Base-by-base conservation (phyloP, 1,284 basidiomycete species). In the Coniferiporia sulphurascens region DNA sequence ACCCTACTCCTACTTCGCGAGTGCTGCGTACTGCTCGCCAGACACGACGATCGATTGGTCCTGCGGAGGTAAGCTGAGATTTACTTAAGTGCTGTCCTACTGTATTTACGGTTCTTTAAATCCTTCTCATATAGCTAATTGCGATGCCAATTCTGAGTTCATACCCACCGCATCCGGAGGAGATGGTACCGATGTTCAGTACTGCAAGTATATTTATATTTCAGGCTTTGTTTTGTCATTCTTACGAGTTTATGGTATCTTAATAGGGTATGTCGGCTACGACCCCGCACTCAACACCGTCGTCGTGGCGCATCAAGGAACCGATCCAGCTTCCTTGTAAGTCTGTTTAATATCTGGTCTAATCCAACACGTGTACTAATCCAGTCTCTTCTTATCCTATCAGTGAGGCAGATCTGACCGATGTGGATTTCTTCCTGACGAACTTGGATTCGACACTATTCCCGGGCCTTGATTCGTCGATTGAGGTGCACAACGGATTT, bases 401-500 rank as follows among this genome's bases (percentile, higher is more conserved):
- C 15, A 61, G 62, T 50, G 61, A 65, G 51, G 79, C 82, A 6
- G 72, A 83, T 65, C 62, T 88, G 34, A 85, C 80, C 0, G 85
- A 90, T 65, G 73, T 68, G 0, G 73, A 84, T 56, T 69, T 84
- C 63, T 64, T 75, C 62, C 64, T 80, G 48, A 66, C 63, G 1
- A 65, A 59, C 0, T 70, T 79, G 35, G 73, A 81, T 63, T 52
- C 77, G 0, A 69, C 71, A 0, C 71, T 86, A 9, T 89, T 89
- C 74, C 85, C 85, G 5, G 82, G 82, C 0, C 54, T 86, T 41
- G 68, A 74, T 38, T 70, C 74, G 0, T 65, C 68, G 7, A 74
- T 87, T 32, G 51, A 76, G 62, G 83, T 80, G 0, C 86, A 89
- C 67, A 66, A 67, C 10, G 85, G 86, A 15, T 89, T 88, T 69